A percentile compares a stretch with the other conserved stretches of the same genome.
phyloP scores from a whole-genome alignment of 2,329 filamentous ascomycete species.

The Pezicula carpinea region DNA sequence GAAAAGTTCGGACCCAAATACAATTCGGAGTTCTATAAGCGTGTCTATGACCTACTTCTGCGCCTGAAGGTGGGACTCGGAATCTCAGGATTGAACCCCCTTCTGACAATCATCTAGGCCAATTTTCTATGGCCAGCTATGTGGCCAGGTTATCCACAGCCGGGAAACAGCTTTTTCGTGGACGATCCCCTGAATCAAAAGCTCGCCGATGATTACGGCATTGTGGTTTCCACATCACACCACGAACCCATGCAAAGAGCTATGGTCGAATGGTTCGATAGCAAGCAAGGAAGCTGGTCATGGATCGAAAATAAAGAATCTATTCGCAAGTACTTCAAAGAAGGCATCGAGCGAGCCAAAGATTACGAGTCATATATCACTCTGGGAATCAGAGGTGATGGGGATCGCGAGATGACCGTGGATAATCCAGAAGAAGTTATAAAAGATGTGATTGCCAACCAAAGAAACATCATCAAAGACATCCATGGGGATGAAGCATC shows the following conservation, averaged over 20 bases:
- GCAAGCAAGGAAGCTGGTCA: slow-evolving; percentile 54
- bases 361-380: slow-evolving; percentile 61
- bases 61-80: slow-evolving; percentile 39
- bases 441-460: slow-evolving; percentile 51
- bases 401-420: slow-evolving; percentile 53
- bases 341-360: slow-evolving; percentile 58
- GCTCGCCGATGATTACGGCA: slow-evolving; percentile 63
- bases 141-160: slow-evolving; percentile 52
- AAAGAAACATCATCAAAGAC: slow-evolving; percentile 51
- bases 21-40: slow-evolving; percentile 57
- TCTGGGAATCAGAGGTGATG: slow-evolving; percentile 62
- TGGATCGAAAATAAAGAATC: slow-evolving; percentile 64
- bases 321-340: slow-evolving; percentile 61
- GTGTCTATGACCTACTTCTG: slow-evolving; percentile 65
- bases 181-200: slow-evolving; percentile 63
- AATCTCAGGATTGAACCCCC: not conserved
- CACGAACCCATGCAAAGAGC: slow-evolving; percentile 65
- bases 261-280: slow-evolving; percentile 45
- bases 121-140: slow-evolving; percentile 71
- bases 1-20: slow-evolving; percentile 34
- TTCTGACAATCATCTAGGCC: slow-evolving; percentile 42
- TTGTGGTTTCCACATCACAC: slow-evolving; percentile 67
- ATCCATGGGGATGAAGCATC: slow-evolving; percentile 44
- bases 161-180: slow-evolving; percentile 58
- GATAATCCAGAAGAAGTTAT: slow-evolving; percentile 51